Percentiles rank a stretch among this genome's conserved stretches.
Conservation (phyloP, 2,329 filamentous ascomycete species). For the Colletotrichum camelliae region DNA sequence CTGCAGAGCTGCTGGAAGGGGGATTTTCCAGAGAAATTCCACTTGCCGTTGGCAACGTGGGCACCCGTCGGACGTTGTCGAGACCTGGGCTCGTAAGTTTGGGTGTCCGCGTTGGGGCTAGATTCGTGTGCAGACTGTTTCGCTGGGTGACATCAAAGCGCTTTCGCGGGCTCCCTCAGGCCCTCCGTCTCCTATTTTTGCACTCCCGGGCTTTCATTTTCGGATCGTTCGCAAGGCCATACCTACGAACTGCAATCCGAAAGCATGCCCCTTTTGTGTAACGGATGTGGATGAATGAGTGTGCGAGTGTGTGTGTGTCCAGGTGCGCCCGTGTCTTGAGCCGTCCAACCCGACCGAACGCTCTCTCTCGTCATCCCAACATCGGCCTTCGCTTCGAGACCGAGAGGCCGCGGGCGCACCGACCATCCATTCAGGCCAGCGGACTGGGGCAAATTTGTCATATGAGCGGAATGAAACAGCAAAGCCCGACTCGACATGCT, state of each 20-base stretch:
- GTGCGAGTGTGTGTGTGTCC: neutral
- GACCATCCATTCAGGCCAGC: neutral
- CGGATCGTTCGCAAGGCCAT: neutral
- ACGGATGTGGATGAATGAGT: neutral
- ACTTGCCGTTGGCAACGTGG: neutral
- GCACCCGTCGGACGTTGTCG: neutral
- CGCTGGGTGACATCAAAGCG: conserved; percentile 18
- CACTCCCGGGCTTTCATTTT: neutral
- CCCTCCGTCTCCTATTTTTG: conserved; percentile 3
- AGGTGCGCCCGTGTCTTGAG: neutral
- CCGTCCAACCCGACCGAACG: neutral
- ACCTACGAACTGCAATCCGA: neutral
- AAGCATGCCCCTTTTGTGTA: neutral
- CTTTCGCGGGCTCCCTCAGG: neutral
- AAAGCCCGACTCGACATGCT: conserved; percentile 1
- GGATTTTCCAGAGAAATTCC: neutral
- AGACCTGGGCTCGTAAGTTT: neutral
- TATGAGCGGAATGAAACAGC: conserved; percentile 6
- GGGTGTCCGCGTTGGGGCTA: neutral
- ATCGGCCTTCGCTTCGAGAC: conserved; percentile 5
- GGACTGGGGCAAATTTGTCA: conserved; percentile 1
- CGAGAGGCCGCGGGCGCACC: conserved; percentile 6
- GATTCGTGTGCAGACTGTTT: conserved; percentile 5
- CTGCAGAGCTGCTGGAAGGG: neutral
- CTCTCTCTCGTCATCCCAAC: neutral